These are phyloP conservation scores for Diaporthe longicolla DNA, from an alignment of 2,329 filamentous ascomycete species.

Conservation along the genomic window DNA sequence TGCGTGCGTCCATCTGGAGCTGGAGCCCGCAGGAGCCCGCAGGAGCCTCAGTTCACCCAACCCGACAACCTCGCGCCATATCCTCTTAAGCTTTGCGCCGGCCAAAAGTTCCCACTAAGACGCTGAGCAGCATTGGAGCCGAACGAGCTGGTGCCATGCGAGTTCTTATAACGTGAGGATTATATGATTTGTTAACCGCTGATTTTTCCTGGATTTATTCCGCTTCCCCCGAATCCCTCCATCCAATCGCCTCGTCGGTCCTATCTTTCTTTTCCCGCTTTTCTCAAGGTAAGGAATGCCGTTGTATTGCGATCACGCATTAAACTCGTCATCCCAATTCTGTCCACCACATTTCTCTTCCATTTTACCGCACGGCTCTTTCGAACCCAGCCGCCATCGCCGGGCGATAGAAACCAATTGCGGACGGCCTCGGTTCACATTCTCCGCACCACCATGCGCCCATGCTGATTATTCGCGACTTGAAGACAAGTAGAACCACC, in stretches of 20 bases:
- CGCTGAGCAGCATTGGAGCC: not conserved
- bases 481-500: slow-evolving; percentile 58
- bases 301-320: not conserved
- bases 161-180: slow-evolving; percentile 8
- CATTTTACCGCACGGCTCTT: not conserved
- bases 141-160: slow-evolving; percentile 1
- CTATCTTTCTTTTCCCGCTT: not conserved
- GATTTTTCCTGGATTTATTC: not conserved
- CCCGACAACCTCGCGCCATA: not conserved
- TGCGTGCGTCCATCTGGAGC: not conserved
- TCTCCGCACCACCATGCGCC: slow-evolving; percentile 25
- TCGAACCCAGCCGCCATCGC: not conserved
- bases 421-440: not conserved
- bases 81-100: slow-evolving; percentile 13
- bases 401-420: not conserved
- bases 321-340: not conserved
- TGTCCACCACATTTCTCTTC: not conserved
- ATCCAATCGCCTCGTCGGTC: not conserved
- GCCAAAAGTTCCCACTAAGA: slow-evolving; percentile 10
- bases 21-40: slow-evolving; percentile 1
- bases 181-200: not conserved
- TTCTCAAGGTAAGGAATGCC: slow-evolving; percentile 21
- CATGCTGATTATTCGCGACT: slow-evolving; percentile 69
- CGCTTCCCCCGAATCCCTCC: not conserved
- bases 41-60: slow-evolving; percentile 14